A percentile compares a stretch with the other conserved stretches of the same genome.
phyloP scores from a whole-genome alignment of 2,329 filamentous ascomycete genomes.

The Colletotrichum sojae region DNA sequence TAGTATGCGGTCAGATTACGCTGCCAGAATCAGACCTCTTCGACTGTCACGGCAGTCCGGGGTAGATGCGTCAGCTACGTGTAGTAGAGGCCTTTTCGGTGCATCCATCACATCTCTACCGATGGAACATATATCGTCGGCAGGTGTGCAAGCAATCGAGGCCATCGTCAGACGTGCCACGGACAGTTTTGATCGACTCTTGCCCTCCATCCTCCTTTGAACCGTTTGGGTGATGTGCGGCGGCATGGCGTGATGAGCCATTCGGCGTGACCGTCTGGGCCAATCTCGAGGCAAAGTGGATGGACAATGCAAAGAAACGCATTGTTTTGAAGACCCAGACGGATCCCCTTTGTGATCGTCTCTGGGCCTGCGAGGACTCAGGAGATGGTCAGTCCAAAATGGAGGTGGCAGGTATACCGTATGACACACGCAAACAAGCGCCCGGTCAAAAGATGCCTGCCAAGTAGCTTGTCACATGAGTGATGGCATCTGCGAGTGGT shows the following conservation, averaged over 20 bases:
- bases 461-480: slow-evolving; percentile 36
- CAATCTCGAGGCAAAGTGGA: slow-evolving; percentile 8
- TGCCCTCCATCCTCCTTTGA: too few species aligned
- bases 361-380: background rate
- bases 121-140: too few species aligned
- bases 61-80: background rate
- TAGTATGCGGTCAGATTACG: background rate
- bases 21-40: background rate
- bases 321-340: slow-evolving; percentile 6
- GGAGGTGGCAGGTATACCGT: background rate
- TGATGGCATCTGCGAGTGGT: slow-evolving; percentile 27
- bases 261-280: slow-evolving; percentile 7
- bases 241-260: background rate
- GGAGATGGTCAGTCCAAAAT: background rate
- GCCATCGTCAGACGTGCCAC: too few species aligned
- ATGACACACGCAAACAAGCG: slow-evolving; percentile 3
- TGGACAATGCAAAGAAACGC: background rate
- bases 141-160: too few species aligned
- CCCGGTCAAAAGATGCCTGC: background rate
- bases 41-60: background rate
- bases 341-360: slow-evolving; percentile 1
- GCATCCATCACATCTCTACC: too few species aligned
- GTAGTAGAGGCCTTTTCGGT: background rate
- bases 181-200: too few species aligned
- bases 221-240: too few species aligned